phyloP scores from a whole-genome alignment of 345 rosid genomes.

The Euphorbia tirucalli region DNA sequence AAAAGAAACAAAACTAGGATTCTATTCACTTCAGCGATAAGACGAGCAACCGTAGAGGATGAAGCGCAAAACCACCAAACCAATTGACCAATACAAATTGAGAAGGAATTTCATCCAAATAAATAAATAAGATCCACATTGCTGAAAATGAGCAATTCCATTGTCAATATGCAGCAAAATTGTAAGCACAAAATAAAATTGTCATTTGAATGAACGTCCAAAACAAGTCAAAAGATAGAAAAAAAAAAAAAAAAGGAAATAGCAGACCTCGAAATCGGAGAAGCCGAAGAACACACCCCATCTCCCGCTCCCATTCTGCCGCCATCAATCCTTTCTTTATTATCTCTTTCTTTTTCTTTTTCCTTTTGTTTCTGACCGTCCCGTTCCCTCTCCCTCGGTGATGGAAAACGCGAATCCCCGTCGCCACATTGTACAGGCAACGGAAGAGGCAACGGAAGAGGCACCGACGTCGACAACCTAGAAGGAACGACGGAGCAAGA shows the following conservation, averaged over 20 bases:
- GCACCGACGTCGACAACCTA: constrained; percentile 27
- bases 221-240: no score
- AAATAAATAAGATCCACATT: background rate
- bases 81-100: background rate
- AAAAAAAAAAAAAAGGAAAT: no score
- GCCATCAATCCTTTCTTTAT: constrained; percentile 27
- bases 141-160: background rate
- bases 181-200: background rate
- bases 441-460: constrained; percentile 55
- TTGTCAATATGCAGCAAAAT: background rate
- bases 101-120: background rate
- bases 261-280: constrained; percentile 44
- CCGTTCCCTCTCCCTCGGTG: constrained; percentile 39
- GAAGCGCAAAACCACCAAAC: background rate
- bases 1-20: background rate
- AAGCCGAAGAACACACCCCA: constrained; percentile 31
- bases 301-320: constrained; percentile 19
- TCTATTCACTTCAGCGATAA: background rate
- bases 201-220: background rate
- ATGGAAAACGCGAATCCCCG: constrained; percentile 36
- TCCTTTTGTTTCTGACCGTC: constrained; percentile 17
- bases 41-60: background rate
- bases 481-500: constrained; percentile 13
- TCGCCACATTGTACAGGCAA: constrained; percentile 45
- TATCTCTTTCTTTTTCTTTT: background rate